Evolutionary conservation across 495 filamentous ascomycete genomes (phyloP).

Genomic region (Penicillium canescens): DNA sequence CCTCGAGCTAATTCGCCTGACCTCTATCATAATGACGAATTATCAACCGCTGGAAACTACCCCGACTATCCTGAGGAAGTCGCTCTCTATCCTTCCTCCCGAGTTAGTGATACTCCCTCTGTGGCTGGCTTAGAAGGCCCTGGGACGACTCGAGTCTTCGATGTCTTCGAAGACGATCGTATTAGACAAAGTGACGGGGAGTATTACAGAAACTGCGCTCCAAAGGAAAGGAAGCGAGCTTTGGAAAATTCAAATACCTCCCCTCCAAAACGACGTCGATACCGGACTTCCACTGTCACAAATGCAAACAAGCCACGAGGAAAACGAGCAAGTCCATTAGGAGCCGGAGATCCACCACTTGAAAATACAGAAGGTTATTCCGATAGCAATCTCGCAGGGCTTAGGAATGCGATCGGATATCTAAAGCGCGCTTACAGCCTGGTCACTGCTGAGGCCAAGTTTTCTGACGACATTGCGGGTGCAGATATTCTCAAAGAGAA

Average conservation of each 20-base stretch:
- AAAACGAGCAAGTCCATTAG: neutral
- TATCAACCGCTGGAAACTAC: slow-evolving; percentile 1
- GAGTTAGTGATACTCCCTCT: slow-evolving; percentile 11
- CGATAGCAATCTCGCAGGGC: neutral
- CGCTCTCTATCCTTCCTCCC: slow-evolving; percentile 10
- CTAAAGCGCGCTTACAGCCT: slow-evolving; percentile 3
- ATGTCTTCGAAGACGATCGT: no score
- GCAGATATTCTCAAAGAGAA: slow-evolving; percentile 6
- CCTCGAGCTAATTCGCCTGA: neutral
- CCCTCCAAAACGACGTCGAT: no score
- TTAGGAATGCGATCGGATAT: slow-evolving; percentile 3
- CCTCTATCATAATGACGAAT: neutral
- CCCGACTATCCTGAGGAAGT: slow-evolving; percentile 13
- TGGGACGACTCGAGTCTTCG: no score
- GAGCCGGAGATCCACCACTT: neutral
- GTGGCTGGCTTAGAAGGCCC: slow-evolving; percentile 9
- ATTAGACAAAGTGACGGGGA: no score
- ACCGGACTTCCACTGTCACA: no score
- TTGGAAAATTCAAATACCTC: no score
- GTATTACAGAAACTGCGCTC: no score
- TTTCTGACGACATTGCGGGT: neutral
- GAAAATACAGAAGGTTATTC: neutral
- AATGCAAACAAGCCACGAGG: neutral
- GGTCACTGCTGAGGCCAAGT: slow-evolving; percentile 3
- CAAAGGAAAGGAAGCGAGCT: no score